Evolutionary conservation across 345 rosid species (phyloP).

Genomic region (Corymbia maculata): DNA sequence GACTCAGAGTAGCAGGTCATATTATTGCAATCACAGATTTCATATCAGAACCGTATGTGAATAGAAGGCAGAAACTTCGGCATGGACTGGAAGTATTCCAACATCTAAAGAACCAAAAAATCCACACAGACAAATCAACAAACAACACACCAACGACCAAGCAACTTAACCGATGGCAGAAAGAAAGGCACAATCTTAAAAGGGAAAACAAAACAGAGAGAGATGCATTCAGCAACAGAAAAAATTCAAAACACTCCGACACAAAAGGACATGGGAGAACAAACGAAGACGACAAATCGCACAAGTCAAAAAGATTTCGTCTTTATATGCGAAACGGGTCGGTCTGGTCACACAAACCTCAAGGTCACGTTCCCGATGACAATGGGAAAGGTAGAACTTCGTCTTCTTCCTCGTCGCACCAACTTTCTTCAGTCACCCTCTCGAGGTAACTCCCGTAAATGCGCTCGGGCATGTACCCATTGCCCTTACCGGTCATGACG

Average conservation of each 20-base stretch:
- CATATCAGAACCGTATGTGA: neutral
- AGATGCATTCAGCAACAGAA: neutral
- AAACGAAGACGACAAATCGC: neutral
- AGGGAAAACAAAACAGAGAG: neutral
- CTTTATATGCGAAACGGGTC: neutral
- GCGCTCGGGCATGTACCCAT: conserved; percentile 77
- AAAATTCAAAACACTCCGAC: too few relatives aligned
- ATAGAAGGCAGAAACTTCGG: neutral
- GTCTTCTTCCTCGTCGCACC: conserved; percentile 18
- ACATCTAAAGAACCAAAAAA: neutral
- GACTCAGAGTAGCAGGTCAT: neutral
- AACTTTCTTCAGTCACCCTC: conserved; percentile 38
- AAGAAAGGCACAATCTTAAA: neutral
- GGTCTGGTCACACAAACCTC: neutral
- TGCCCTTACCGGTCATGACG: conserved; percentile 75
- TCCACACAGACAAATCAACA: neutral
- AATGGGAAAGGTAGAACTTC: conserved; percentile 2
- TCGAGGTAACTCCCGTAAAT: conserved; percentile 93
- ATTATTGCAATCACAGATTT: neutral
- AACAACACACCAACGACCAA: neutral
- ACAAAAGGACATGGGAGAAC: neutral
- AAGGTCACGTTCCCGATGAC: neutral
- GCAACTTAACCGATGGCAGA: neutral
- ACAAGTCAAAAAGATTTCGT: neutral
- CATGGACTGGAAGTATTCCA: neutral